A percentile compares a stretch with the other conserved stretches of the same genome.
These are phyloP conservation scores for Thraustochytrium striatum DNA, from an alignment of 352 stramenopile genomes.

Conservation along the genomic window DNA sequence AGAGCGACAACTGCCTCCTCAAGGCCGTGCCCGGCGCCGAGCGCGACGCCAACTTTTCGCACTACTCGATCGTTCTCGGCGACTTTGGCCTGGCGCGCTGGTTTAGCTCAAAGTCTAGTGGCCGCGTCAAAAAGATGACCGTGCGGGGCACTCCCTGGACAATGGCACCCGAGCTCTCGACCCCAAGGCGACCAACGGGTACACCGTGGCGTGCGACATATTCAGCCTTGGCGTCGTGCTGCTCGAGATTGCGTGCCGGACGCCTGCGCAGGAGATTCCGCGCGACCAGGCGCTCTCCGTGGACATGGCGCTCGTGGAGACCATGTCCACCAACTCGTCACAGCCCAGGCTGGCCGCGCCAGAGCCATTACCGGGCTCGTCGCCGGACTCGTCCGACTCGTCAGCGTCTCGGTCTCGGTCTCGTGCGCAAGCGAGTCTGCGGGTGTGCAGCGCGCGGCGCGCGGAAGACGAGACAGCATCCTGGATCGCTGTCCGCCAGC, in stretches of 20 bases:
- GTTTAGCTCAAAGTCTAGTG: background rate
- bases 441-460: no score
- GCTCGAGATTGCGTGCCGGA: constrained; percentile 36
- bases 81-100: constrained; percentile 43
- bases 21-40: background rate
- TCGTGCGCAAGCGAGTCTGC: no score
- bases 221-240: constrained; percentile 47
- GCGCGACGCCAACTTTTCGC: background rate
- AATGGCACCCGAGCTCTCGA: constrained; percentile 47
- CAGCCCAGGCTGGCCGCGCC: no score
- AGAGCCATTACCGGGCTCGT: no score
- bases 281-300: constrained; percentile 32
- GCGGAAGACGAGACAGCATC: no score
- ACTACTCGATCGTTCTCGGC: constrained; percentile 13
- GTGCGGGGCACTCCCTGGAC: constrained; percentile 42
- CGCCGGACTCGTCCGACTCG: no score
- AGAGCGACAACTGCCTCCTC: constrained; percentile 41
- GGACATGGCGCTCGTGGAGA: constrained; percentile 24
- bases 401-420: no score
- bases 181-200: constrained; percentile 25
- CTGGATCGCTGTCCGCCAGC: no score
- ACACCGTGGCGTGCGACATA: constrained; percentile 47
- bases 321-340: constrained; percentile 33
- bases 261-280: constrained; percentile 13
- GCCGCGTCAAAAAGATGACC: constrained; percentile 15